A percentile compares a stretch with the other conserved stretches of the same genome.
phyloP scores from a whole-genome alignment of 495 filamentous ascomycete genomes.

The Xylaria acuta region DNA sequence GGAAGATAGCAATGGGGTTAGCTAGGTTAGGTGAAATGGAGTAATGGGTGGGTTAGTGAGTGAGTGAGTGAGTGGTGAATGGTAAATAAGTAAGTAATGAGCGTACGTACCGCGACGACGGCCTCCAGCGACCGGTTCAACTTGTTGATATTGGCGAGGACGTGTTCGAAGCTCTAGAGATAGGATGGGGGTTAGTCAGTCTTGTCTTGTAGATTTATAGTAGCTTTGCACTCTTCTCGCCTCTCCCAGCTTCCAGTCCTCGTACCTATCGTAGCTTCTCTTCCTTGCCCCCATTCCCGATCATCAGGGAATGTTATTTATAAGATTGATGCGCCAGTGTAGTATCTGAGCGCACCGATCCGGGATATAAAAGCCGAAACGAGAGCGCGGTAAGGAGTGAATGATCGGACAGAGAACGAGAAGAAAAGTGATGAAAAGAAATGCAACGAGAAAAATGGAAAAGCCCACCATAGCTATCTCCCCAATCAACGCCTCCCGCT shows the following conservation, averaged over 20 bases:
- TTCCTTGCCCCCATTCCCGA: background rate
- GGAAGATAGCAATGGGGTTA: background rate
- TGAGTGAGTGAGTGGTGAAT: background rate
- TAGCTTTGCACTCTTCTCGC: background rate
- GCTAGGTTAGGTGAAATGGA: background rate
- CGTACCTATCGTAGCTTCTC: background rate
- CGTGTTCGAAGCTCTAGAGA: slow-evolving; percentile 82
- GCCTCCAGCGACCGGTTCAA: slow-evolving; percentile 91
- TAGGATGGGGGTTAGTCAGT: background rate
- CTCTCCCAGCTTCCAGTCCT: background rate
- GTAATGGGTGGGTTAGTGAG: too few relatives aligned
- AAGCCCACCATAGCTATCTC: slow-evolving; percentile 77
- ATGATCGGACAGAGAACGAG: too few relatives aligned
- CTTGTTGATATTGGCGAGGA: slow-evolving; percentile 95
- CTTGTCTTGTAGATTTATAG: background rate
- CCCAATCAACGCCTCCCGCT: slow-evolving; percentile 74
- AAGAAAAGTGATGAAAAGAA: too few relatives aligned
- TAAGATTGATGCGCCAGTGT: background rate
- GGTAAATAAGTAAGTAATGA: background rate
- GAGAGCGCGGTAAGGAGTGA: too few relatives aligned
- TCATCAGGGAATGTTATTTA: background rate
- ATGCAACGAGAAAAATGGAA: slow-evolving; percentile 11
- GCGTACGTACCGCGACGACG: slow-evolving; percentile 75
- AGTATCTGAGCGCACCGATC: background rate
- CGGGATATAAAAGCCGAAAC: background rate